Percentiles rank a stretch among this genome's conserved stretches.
Conservation (phyloP, 192 early-diverging fungal genomes). For the Umbelopsis ramanniana region DNA sequence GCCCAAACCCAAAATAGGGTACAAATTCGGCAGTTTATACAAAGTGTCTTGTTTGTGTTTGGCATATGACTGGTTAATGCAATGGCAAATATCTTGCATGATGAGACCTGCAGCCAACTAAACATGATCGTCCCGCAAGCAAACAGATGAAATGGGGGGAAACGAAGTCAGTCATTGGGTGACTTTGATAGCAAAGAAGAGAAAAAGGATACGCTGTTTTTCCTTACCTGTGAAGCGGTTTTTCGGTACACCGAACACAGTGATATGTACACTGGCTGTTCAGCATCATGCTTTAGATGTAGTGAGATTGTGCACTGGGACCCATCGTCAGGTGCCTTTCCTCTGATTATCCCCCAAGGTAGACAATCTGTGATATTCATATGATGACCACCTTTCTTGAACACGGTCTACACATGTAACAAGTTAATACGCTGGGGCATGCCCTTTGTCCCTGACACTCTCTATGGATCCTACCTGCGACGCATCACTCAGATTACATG, state of each 20-base stretch:
- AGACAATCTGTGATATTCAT: conserved; percentile 8
- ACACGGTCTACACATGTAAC: not conserved
- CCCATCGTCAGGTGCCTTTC: not conserved
- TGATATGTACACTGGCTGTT: conserved; percentile 12
- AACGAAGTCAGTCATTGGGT: too few relatives aligned
- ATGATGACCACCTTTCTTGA: conserved; percentile 2
- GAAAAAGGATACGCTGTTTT: not conserved
- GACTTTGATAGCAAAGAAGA: too few relatives aligned
- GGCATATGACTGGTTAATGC: conserved; percentile 14
- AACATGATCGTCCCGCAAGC: too few relatives aligned
- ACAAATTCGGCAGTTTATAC: not conserved
- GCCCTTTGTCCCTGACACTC: not conserved
- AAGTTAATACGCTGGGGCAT: not conserved
- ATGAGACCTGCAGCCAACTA: conserved; percentile 13
- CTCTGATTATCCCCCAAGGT: not conserved
- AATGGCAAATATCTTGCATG: conserved; percentile 13
- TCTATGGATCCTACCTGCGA: not conserved
- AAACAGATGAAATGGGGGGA: too few relatives aligned
- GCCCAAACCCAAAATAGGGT: not conserved
- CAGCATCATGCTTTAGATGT: not conserved
- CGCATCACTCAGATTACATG: not conserved
- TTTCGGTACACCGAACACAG: conserved; percentile 1
- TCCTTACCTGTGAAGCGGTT: conserved; percentile 1
- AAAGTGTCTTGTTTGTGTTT: not conserved
- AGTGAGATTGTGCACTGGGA: not conserved